A percentile compares a stretch with the other conserved stretches of the same genome.
These are phyloP conservation scores for Penstemon davidsonii DNA, from an alignment of 257 asterid genomes.

Conservation along the genomic window DNA sequence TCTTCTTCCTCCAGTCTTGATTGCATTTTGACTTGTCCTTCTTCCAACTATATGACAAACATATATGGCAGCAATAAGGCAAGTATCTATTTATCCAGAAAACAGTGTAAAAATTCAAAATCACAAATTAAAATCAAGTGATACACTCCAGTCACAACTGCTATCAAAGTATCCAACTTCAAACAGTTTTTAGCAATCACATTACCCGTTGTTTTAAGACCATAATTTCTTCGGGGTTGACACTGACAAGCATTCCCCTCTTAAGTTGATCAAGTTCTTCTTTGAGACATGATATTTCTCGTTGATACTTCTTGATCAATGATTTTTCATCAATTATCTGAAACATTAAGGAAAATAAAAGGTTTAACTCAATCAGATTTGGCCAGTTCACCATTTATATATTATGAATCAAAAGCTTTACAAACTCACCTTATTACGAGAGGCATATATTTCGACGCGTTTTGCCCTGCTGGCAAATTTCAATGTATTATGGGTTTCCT, in stretches of 20 bases:
- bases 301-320: slow-evolving; percentile 95
- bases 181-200: background rate
- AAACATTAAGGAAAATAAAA: slow-evolving; percentile 16
- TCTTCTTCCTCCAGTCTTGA: slow-evolving; percentile 99
- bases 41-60: slow-evolving; percentile 67
- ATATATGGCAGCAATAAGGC: slow-evolving; percentile 18
- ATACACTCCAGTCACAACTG: slow-evolving; percentile 6
- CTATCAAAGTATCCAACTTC: slow-evolving; percentile 18
- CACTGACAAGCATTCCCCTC: slow-evolving; percentile 76
- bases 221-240: slow-evolving; percentile 82
- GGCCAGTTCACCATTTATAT: background rate
- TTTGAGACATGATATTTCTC: slow-evolving; percentile 83
- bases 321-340: slow-evolving; percentile 99
- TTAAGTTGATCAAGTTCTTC: slow-evolving; percentile 86
- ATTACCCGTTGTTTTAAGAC: slow-evolving; percentile 79
- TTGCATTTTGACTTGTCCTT: slow-evolving; percentile 98
- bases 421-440: slow-evolving; percentile 81
- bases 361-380: background rate
- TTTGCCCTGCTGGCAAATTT: slow-evolving; percentile 99
- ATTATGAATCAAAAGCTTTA: slow-evolving; percentile 21
- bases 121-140: background rate
- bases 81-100: slow-evolving; percentile 7
- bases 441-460: slow-evolving; percentile 87
- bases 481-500: slow-evolving; percentile 97
- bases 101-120: slow-evolving; percentile 7